Conservation (phyloP, 73 alveolate genomes). For the Symbiodinium natans region DNA sequence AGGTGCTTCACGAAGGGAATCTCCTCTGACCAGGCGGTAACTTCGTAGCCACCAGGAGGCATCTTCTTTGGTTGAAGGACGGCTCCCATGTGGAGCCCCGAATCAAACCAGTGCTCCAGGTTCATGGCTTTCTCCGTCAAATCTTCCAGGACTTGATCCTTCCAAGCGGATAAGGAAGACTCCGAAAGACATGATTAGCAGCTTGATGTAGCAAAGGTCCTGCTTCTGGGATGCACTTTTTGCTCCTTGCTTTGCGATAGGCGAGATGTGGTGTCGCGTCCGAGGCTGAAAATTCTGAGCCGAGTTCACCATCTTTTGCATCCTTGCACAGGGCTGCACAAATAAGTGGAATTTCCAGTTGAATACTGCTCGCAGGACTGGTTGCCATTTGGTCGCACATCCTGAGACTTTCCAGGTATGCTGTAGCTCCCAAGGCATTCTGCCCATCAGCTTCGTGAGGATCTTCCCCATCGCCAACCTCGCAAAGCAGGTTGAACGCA, state of each 20-base stretch:
- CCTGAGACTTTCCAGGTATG: neutral
- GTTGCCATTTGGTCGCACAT: neutral
- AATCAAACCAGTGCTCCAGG: slow-evolving; percentile 56
- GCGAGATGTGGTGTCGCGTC: slow-evolving; percentile 15
- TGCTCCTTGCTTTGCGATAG: neutral
- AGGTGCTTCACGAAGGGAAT: slow-evolving; percentile 51
- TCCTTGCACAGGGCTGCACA: neutral
- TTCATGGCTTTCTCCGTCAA: slow-evolving; percentile 35
- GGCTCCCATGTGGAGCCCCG: neutral
- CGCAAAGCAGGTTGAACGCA: neutral
- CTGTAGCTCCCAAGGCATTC: neutral
- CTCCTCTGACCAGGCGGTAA: neutral
- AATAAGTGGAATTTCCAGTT: too few species aligned
- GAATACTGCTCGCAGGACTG: neutral
- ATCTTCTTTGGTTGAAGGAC: neutral
- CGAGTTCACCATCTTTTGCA: slow-evolving; percentile 32
- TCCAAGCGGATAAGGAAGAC: neutral
- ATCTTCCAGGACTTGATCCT: neutral
- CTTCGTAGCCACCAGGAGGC: slow-evolving; percentile 48
- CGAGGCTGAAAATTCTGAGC: slow-evolving; percentile 49
- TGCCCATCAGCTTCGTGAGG: neutral
- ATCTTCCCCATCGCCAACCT: slow-evolving; percentile 1
- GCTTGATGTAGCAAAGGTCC: neutral
- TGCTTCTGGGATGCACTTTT: neutral
- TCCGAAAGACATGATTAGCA: neutral